These are phyloP conservation scores for Tetrahymena thermophila DNA, from an alignment of 73 alveolate genomes.

Conservation along the genomic window DNA sequence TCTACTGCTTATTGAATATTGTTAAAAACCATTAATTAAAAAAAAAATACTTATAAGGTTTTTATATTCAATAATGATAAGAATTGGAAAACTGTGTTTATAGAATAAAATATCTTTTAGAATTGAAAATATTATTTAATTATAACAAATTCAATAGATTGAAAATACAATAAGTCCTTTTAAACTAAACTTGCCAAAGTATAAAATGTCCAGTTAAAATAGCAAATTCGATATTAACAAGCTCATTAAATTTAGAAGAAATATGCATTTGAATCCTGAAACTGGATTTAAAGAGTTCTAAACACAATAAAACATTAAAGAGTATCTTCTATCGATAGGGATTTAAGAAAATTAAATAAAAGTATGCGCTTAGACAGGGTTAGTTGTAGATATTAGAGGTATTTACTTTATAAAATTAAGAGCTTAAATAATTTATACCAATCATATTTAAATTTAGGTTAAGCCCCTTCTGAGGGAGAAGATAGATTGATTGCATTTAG, in stretches of 20 bases:
- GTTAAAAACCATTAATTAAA: too few relatives aligned
- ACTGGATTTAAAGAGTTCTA: constrained; percentile 4
- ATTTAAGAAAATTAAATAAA: constrained; percentile 6
- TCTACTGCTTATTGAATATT: too few relatives aligned
- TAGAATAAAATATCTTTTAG: background rate
- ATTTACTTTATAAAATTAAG: background rate
- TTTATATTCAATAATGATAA: background rate
- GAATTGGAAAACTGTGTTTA: background rate
- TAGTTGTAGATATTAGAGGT: constrained; percentile 13
- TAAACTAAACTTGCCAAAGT: background rate
- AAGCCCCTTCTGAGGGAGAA: constrained; percentile 19
- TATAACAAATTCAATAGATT: too few relatives aligned
- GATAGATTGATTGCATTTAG: constrained; percentile 55
- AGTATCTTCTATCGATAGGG: background rate
- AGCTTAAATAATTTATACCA: background rate
- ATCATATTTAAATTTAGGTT: background rate
- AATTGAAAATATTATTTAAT: too few relatives aligned
- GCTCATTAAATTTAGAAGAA: constrained; percentile 3
- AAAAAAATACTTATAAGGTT: too few relatives aligned
- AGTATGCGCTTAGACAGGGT: constrained; percentile 30
- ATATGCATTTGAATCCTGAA: constrained; percentile 28
- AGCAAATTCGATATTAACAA: background rate
- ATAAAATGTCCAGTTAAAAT: background rate
- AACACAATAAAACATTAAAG: constrained; percentile 15
- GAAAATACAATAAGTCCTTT: background rate